phyloP scores from a whole-genome alignment of 2,329 filamentous ascomycete genomes.

The Pestalotiopsis sp. region DNA sequence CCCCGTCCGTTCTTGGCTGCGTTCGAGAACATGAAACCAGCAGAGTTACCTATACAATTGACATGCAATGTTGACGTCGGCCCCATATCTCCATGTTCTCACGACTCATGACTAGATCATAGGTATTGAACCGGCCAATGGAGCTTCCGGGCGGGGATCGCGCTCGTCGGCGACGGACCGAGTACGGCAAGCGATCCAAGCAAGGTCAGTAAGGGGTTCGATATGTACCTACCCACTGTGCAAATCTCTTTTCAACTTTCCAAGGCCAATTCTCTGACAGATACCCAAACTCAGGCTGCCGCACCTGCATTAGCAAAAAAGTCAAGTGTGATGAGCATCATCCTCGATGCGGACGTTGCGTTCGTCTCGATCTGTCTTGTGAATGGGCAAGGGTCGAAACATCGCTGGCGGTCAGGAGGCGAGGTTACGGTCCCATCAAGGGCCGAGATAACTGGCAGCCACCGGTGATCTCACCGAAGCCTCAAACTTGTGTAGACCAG shows the following conservation, averaged over 20 bases:
- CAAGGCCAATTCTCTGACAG: background rate
- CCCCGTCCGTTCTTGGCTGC: no score
- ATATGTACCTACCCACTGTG: background rate
- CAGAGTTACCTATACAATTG: background rate
- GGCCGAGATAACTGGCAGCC: background rate
- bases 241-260: no score
- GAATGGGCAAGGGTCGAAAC: background rate
- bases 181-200: conserved; percentile 1
- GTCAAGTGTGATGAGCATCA: conserved; percentile 7
- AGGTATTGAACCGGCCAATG: background rate
- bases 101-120: background rate
- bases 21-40: background rate
- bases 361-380: background rate
- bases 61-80: background rate
- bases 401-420: background rate
- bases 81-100: background rate
- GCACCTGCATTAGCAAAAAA: conserved; percentile 8
- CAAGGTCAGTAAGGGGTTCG: background rate
- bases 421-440: conserved; percentile 1
- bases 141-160: background rate
- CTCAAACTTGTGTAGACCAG: background rate
- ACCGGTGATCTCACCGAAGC: background rate
- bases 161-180: conserved; percentile 1
- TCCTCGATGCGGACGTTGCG: background rate
- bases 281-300: background rate